Conservation (phyloP, 352 stramenopile species). For the Elongisporangium undulatum region DNA sequence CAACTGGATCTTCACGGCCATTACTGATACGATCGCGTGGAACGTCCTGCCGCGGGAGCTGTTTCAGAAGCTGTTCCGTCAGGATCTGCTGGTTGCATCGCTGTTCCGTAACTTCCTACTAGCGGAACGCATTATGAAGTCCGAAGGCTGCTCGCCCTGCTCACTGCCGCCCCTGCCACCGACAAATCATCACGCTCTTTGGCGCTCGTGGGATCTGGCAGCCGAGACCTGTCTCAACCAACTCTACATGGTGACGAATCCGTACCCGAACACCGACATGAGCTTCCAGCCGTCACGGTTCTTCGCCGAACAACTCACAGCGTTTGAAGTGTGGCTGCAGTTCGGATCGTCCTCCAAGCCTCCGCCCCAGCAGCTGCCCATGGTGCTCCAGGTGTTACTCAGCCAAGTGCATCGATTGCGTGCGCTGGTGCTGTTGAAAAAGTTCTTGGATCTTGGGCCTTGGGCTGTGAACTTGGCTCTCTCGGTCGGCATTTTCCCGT, state of each 20-base stretch:
- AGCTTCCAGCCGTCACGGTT: constrained; percentile 92
- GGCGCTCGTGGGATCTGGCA: constrained; percentile 98
- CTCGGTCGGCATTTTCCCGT: constrained; percentile 98
- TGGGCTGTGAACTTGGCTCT: constrained; percentile 91
- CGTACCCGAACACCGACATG: constrained; percentile 57
- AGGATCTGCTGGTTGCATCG: constrained; percentile 97
- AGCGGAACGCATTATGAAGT: constrained; percentile 96
- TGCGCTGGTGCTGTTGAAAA: constrained; percentile 93
- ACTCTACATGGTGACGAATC: constrained; percentile 85
- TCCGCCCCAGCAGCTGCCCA: constrained; percentile 96
- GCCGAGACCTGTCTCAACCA: constrained; percentile 97
- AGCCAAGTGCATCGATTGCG: constrained; percentile 96
- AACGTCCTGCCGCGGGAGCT: constrained; percentile 95
- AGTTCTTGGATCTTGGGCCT: constrained; percentile 94
- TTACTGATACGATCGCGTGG: constrained; percentile 99
- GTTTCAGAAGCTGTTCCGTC: constrained; percentile 99
- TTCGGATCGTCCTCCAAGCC: constrained; percentile 89
- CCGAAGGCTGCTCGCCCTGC: constrained; percentile 73
- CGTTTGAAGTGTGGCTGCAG: constrained; percentile 99
- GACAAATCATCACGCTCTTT: constrained; percentile 96
- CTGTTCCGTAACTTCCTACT: constrained; percentile 99
- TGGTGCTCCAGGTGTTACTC: constrained; percentile 97
- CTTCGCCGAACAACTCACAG: constrained; percentile 98
- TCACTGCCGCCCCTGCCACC: constrained; percentile 94
- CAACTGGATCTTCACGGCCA: constrained; percentile 99